Conservation (phyloP, 768 basidiomycete species). For the Guyanaporus albipodus region DNA sequence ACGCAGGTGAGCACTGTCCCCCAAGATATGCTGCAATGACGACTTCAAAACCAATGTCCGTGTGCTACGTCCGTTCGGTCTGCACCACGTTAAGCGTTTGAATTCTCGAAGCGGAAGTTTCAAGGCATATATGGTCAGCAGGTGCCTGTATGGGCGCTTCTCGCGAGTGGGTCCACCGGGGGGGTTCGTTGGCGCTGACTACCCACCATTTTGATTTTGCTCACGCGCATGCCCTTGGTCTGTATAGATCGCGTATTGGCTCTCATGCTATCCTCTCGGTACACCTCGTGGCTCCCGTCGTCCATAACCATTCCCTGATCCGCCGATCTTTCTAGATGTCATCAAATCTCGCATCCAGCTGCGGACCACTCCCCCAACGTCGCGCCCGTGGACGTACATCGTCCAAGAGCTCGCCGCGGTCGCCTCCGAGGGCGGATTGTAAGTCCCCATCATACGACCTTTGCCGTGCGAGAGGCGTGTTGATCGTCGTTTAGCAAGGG, state of each 20-base stretch:
- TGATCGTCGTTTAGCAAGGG: slow-evolving; percentile 38
- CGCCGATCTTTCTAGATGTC: slow-evolving; percentile 53
- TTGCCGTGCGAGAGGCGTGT: not conserved
- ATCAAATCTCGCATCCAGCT: slow-evolving; percentile 90
- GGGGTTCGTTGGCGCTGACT: slow-evolving; percentile 51
- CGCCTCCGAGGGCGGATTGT: slow-evolving; percentile 70
- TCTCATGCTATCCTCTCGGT: slow-evolving; percentile 89
- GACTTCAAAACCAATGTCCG: not conserved
- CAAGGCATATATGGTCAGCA: slow-evolving; percentile 55
- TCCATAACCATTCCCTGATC: not conserved
- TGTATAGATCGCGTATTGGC: slow-evolving; percentile 58
- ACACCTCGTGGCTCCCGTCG: not conserved
- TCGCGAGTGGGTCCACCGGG: slow-evolving; percentile 79
- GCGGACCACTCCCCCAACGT: slow-evolving; percentile 64
- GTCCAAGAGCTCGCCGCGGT: slow-evolving; percentile 61
- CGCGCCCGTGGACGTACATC: slow-evolving; percentile 77
- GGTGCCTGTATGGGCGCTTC: slow-evolving; percentile 79
- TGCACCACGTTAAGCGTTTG: slow-evolving; percentile 55
- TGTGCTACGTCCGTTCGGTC: not conserved
- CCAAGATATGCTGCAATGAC: not conserved
- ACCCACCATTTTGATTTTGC: not conserved
- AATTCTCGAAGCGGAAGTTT: slow-evolving; percentile 83
- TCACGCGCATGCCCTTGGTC: not conserved
- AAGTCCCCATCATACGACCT: slow-evolving; percentile 29
- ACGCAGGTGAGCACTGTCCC: slow-evolving; percentile 43